These are phyloP conservation scores for Fagopyrum homotropicum DNA, from an alignment of 148 eudicot genomes.

Conservation along the genomic window DNA sequence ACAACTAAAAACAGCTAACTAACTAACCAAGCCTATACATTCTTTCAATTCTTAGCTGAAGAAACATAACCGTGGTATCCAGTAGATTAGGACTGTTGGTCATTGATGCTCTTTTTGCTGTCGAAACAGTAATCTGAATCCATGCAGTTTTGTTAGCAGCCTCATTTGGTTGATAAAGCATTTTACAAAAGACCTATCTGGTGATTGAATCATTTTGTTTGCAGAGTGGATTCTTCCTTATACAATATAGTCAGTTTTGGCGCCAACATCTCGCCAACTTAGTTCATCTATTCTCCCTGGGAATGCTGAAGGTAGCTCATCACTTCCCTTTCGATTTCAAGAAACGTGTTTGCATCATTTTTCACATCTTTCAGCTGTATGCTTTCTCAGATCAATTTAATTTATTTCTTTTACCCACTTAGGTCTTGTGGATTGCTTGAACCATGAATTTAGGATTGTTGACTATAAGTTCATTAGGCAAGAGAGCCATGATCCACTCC, in stretches of 20 bases:
- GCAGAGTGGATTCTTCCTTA: conserved; percentile 85
- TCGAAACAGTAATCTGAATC: too few relatives aligned
- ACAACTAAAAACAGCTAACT: too few relatives aligned
- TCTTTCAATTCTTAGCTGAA: too few relatives aligned
- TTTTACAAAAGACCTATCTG: neutral
- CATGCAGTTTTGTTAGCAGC: neutral
- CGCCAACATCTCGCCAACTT: conserved; percentile 76
- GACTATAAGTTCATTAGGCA: too few relatives aligned
- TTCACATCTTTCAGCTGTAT: neutral
- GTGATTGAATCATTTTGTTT: conserved; percentile 3
- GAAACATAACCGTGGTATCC: too few relatives aligned
- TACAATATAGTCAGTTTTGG: conserved; percentile 77
- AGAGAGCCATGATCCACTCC: too few relatives aligned
- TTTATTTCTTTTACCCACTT: neutral
- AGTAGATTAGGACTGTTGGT: too few relatives aligned
- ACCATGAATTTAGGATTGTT: neutral
- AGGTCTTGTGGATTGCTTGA: neutral
- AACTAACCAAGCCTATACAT: too few relatives aligned
- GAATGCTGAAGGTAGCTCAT: conserved; percentile 66
- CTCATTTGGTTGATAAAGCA: neutral
- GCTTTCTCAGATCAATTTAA: neutral
- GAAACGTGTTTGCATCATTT: neutral
- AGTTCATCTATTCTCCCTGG: conserved; percentile 51
- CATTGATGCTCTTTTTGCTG: too few relatives aligned
- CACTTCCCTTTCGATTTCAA: neutral